These are phyloP conservation scores for Nissolia schottii DNA, from an alignment of 306 rosid genomes.

Conservation along the genomic window DNA sequence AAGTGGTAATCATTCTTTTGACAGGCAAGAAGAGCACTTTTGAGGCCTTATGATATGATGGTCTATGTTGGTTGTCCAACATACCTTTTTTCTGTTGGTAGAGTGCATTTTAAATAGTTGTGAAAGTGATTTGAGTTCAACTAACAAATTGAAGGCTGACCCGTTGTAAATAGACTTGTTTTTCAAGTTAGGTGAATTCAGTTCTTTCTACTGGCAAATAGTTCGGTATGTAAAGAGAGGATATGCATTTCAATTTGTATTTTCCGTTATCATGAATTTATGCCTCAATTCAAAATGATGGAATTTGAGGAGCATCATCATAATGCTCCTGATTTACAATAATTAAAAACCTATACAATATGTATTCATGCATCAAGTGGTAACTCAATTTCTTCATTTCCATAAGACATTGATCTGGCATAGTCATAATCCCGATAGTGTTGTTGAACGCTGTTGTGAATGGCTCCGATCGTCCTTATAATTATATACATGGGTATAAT, in stretches of 20 bases:
- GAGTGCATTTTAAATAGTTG: slow-evolving; percentile 25
- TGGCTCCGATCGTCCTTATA: slow-evolving; percentile 42
- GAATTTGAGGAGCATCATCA: slow-evolving; percentile 34
- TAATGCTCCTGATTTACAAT: slow-evolving; percentile 32
- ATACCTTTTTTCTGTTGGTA: not conserved
- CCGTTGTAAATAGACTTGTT: not conserved
- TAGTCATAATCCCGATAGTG: slow-evolving; percentile 41
- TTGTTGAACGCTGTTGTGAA: slow-evolving; percentile 39
- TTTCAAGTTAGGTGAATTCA: not conserved
- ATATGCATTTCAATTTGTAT: slow-evolving; percentile 8
- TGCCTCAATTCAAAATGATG: slow-evolving; percentile 9
- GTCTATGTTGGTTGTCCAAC: slow-evolving; percentile 14
- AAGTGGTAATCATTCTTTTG: not conserved
- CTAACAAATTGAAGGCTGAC: not conserved
- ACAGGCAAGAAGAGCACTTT: slow-evolving; percentile 30
- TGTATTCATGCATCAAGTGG: slow-evolving; percentile 27
- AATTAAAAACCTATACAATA: slow-evolving; percentile 6
- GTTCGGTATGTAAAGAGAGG: not conserved
- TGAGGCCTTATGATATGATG: not conserved
- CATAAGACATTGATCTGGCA: slow-evolving; percentile 29
- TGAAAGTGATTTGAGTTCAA: not conserved
- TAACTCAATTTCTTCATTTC: slow-evolving; percentile 34
- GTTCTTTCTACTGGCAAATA: not conserved
- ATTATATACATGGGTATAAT: slow-evolving; percentile 78
- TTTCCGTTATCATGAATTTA: slow-evolving; percentile 6